A percentile compares a stretch with the other conserved stretches of the same genome.
phyloP scores from a whole-genome alignment of 2,329 filamentous ascomycete genomes.

The Diaporthe aspalathi region DNA sequence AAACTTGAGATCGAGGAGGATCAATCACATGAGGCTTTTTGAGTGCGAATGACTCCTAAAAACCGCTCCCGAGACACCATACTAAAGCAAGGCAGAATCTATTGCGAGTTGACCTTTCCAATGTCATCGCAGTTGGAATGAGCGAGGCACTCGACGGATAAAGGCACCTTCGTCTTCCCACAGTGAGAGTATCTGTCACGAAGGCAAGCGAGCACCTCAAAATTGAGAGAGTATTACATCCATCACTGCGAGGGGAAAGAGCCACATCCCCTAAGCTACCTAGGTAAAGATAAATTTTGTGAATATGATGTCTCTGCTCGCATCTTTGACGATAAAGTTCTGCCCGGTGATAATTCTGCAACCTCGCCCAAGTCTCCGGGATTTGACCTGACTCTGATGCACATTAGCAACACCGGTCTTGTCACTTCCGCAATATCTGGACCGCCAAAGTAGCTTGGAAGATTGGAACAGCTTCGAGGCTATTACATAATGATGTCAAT shows the following conservation, averaged over 20 bases:
- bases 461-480: background rate
- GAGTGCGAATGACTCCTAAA: background rate
- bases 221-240: background rate
- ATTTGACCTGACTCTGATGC: background rate
- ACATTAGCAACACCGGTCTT: background rate
- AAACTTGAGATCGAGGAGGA: background rate
- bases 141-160: background rate
- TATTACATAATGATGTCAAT: background rate
- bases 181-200: background rate
- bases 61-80: background rate
- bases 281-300: background rate
- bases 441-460: background rate
- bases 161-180: background rate
- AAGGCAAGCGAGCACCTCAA: background rate
- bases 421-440: background rate
- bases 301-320: background rate
- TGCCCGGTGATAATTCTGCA: background rate
- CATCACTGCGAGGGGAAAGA: background rate
- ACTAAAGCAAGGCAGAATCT: background rate
- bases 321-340: background rate
- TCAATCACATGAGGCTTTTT: background rate
- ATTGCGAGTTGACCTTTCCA: background rate
- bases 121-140: background rate
- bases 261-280: background rate
- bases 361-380: background rate